Base-by-base conservation (phyloP, 2,329 filamentous ascomycete genomes). In the Pseudohalonectria lignicola region DNA sequence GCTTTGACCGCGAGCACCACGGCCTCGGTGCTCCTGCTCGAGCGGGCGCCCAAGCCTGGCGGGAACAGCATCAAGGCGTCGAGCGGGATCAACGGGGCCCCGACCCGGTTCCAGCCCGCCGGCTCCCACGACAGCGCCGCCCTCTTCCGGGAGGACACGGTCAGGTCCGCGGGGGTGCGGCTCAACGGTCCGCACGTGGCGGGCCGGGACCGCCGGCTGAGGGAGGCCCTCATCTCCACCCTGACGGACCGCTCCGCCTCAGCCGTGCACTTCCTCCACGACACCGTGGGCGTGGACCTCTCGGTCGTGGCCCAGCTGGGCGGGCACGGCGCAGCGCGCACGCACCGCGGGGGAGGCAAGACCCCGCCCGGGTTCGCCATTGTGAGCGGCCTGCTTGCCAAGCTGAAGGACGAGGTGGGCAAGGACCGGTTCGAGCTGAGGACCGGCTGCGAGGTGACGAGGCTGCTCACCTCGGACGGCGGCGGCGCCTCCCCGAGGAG, bases 341-440 rank as follows among this genome's bases (percentile, higher is more conserved):
- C 74, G 1, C 76, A 81, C 47, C 63, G 76, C 1, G 74, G 76
- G 0, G 59, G 60, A 0, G 71, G 71, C 1, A 64, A 67, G 37
- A 60, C 64, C 13, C 74, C 76, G 0, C 76, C 76, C 0, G 76
- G 76, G 0, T 71, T 67, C 0, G 66, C 73, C 1, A 78, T 81
- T 32, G 61, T 81, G 1, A 64, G 60, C 2, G 61, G 69, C 1
- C 53, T 82, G 9, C 45, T 80, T 13, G 65, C 64, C 18, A 60
- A 61, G 33, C 54, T 81, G 10, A 65, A 67, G 34, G 60, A 60
- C 31, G 35, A 19, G 5, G 13, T 23, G 5, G 35, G 35, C 16
- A 31, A 31, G 1, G 47, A 64, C 1, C 43, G 45, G 4, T 79
- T 79, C 46, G 56, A 65, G 19, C 55, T 82, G 2, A 58, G 61